Evolutionary conservation across 371 early-diverging fungal genomes (phyloP).

Genomic region (Nematocida sp.): DNA sequence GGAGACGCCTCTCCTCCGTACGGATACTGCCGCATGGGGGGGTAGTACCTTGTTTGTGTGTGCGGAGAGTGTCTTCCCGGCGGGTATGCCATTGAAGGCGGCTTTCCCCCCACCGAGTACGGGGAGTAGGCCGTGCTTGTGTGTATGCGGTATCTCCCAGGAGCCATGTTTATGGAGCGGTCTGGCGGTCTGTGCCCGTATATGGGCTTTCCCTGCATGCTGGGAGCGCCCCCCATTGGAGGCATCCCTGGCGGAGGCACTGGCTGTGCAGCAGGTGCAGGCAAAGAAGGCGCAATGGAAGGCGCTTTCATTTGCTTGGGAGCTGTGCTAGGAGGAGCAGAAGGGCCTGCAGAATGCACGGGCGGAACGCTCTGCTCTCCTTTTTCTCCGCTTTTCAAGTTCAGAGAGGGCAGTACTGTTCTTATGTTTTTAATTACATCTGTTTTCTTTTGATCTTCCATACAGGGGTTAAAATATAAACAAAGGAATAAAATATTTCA

Average conservation of each 20-base stretch:
- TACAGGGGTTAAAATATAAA: conserved; percentile 56
- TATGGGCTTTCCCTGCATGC: background rate
- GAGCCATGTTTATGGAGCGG: background rate
- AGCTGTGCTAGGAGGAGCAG: background rate
- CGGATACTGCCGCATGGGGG: conserved; percentile 34
- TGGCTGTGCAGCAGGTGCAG: background rate
- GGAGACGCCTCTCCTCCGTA: conserved; percentile 31
- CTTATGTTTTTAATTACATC: conserved; percentile 54
- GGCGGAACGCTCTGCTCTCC: background rate
- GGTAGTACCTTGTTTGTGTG: conserved; percentile 44
- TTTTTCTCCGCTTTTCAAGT: conserved; percentile 12
- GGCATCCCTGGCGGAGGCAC: too few relatives aligned
- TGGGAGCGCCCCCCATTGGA: too few relatives aligned
- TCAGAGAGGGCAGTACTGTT: conserved; percentile 42
- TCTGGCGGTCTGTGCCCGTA: background rate
- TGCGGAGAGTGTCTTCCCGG: conserved; percentile 44
- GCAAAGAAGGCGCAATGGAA: background rate
- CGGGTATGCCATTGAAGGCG: conserved; percentile 27
- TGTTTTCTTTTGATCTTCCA: conserved; percentile 57
- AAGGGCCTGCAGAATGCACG: background rate
- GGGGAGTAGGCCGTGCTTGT: conserved; percentile 13
- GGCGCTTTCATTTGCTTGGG: background rate
- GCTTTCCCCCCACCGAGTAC: conserved; percentile 28
- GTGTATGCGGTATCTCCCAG: background rate
- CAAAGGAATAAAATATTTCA: conserved; percentile 47